phyloP scores from a whole-genome alignment of 2,329 filamentous ascomycete genomes.

The Penicillium oxalicum region DNA sequence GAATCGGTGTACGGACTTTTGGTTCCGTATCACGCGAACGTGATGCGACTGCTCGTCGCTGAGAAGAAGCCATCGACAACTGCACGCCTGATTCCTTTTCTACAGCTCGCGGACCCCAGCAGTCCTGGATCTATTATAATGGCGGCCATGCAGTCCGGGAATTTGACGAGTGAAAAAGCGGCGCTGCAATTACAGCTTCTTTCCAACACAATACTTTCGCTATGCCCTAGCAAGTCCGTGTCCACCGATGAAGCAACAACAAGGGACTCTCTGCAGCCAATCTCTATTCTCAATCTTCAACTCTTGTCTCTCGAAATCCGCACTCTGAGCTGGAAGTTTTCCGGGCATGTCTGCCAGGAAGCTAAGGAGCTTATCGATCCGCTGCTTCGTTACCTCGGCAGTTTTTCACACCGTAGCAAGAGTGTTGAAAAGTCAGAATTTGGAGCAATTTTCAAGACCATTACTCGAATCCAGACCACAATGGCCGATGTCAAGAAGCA shows the following conservation, averaged over 20 bases:
- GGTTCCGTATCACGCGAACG: conserved; percentile 38
- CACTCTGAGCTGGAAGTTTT: conserved; percentile 38
- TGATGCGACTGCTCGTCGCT: conserved; percentile 32
- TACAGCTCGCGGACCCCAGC: conserved; percentile 31
- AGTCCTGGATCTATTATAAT: conserved; percentile 38
- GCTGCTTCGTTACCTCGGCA: conserved; percentile 36
- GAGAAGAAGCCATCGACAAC: conserved; percentile 30
- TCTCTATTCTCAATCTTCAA: conserved; percentile 33
- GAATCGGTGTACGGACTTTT: conserved; percentile 28
- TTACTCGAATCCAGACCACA: conserved; percentile 31
- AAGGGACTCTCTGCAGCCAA: conserved; percentile 25
- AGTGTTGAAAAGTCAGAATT: conserved; percentile 35
- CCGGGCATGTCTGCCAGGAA: conserved; percentile 38
- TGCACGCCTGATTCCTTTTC: conserved; percentile 26
- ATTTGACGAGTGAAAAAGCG: conserved; percentile 35
- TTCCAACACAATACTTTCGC: conserved; percentile 36
- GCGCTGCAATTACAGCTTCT: conserved; percentile 41
- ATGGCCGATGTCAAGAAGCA: conserved; percentile 26
- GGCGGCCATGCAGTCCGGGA: conserved; percentile 31
- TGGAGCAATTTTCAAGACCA: conserved; percentile 30
- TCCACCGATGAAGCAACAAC: conserved; percentile 9
- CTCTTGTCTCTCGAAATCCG: conserved; percentile 39
- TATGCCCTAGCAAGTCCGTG: conserved; percentile 22
- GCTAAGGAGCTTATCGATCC: conserved; percentile 41
- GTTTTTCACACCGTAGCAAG: conserved; percentile 31